Evolutionary conservation across 352 stramenopile genomes (phyloP).

Genomic region (Pythium insidiosum): DNA sequence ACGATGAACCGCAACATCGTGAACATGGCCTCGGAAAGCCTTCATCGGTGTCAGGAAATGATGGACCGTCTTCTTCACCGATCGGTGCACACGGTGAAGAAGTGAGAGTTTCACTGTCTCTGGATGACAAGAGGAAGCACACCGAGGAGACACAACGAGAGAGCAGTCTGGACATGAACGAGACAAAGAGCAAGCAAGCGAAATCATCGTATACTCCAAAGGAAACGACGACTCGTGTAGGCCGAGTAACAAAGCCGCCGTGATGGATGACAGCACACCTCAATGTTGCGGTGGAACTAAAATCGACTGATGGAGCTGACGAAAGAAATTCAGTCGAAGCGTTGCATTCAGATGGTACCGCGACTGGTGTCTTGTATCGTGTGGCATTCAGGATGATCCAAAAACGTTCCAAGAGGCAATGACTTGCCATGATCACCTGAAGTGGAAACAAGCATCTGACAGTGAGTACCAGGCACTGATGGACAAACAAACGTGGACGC

Average conservation of each 20-base stretch:
- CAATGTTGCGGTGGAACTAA: background rate
- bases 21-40: background rate
- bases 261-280: background rate
- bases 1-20: background rate
- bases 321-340: background rate
- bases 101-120: background rate
- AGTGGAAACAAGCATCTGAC: slow-evolving; percentile 6
- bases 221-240: background rate
- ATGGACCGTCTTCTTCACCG: too few relatives aligned
- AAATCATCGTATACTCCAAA: background rate
- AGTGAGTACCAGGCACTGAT: background rate
- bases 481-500: background rate
- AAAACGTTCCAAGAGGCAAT: background rate
- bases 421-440: background rate
- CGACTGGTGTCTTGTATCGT: background rate
- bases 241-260: background rate
- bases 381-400: background rate
- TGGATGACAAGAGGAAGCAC: background rate
- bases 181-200: background rate
- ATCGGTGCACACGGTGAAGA: too few relatives aligned
- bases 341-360: background rate
- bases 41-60: too few relatives aligned
- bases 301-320: background rate
- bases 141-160: background rate
- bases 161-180: background rate